Conservation (phyloP, 169 alveolate species). For the Miamiensis avidus region DNA sequence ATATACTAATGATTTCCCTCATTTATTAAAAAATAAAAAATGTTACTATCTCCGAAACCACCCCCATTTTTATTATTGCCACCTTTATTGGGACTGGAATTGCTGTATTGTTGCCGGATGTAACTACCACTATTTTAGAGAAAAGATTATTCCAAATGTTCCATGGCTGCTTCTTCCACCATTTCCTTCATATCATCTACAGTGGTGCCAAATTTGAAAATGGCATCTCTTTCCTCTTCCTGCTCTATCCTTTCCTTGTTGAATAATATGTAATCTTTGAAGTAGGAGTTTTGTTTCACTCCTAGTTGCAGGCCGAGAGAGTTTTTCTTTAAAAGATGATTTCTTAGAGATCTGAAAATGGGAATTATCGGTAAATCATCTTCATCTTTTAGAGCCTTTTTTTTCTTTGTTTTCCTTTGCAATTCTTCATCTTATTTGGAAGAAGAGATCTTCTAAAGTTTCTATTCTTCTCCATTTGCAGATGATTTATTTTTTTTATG, state of each 20-base stretch:
- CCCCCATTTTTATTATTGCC: too few species aligned
- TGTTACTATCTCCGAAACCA: too few species aligned
- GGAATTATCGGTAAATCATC: neutral
- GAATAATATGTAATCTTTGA: neutral
- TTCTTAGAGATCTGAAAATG: neutral
- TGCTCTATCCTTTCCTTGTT: neutral
- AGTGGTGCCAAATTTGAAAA: neutral
- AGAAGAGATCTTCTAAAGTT: neutral
- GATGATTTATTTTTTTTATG: too few species aligned
- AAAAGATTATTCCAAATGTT: too few species aligned
- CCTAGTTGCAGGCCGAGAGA: neutral
- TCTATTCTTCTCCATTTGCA: too few species aligned
- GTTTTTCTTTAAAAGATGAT: too few species aligned
- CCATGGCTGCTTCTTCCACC: neutral
- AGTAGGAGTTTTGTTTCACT: neutral
- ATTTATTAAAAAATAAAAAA: too few species aligned
- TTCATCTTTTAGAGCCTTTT: neutral
- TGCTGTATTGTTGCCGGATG: too few species aligned
- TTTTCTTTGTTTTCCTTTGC: neutral
- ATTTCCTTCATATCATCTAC: neutral
- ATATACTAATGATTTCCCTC: too few species aligned
- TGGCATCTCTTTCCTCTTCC: neutral
- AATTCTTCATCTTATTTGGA: too few species aligned
- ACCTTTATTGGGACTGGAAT: too few species aligned
- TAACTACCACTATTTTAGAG: neutral